These are phyloP conservation scores for Fraxinus cuspidata DNA, from an alignment of 257 asterid genomes.

Conservation along the genomic window DNA sequence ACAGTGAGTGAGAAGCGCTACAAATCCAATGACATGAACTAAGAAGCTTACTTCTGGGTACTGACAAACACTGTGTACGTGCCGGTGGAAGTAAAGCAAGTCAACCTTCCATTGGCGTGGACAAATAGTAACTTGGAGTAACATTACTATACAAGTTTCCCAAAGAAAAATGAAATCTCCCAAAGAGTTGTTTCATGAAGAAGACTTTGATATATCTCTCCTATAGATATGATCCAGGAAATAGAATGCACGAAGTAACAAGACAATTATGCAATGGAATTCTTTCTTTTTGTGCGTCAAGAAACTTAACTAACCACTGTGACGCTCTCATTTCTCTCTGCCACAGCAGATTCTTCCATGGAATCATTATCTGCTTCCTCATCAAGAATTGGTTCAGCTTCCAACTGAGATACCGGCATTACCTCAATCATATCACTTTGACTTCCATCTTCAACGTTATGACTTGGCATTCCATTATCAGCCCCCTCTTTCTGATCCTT, in stretches of 20 bases:
- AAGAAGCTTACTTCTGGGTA: too few relatives aligned
- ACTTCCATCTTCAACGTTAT: slow-evolving; percentile 15
- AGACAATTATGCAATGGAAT: slow-evolving; percentile 7
- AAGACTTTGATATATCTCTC: background rate
- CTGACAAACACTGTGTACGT: too few relatives aligned
- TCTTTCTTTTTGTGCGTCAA: background rate
- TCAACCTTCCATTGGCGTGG: background rate
- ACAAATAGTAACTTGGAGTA: background rate
- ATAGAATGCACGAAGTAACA: background rate
- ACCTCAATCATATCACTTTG: slow-evolving; percentile 28
- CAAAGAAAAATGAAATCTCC: background rate
- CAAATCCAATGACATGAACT: too few relatives aligned
- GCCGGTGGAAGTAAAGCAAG: too few relatives aligned
- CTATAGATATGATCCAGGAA: background rate
- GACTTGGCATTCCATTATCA: slow-evolving; percentile 10
- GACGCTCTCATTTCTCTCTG: slow-evolving; percentile 34
- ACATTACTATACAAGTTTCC: background rate
- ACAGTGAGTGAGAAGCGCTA: too few relatives aligned
- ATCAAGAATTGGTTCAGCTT: slow-evolving; percentile 39
- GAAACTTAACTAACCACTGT: slow-evolving; percentile 43
- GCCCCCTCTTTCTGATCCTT: slow-evolving; percentile 32
- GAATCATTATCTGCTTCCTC: slow-evolving; percentile 34
- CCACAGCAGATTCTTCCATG: slow-evolving; percentile 29
- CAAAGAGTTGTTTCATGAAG: background rate
- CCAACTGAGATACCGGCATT: slow-evolving; percentile 29